phyloP scores from a whole-genome alignment of 2,329 filamentous ascomycete genomes.

The Xylariaceae sp. region DNA sequence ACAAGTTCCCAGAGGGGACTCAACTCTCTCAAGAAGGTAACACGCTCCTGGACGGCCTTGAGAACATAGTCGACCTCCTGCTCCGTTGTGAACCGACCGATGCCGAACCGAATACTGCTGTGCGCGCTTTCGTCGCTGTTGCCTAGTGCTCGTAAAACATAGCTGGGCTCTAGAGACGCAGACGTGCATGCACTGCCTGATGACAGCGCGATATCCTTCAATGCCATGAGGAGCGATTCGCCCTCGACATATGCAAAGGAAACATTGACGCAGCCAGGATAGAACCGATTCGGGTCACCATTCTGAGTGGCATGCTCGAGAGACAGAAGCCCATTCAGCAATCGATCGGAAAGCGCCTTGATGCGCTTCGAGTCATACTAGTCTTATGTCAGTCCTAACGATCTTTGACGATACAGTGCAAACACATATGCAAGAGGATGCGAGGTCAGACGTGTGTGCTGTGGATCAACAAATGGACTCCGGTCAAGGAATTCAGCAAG shows the following conservation, averaged over 20 bases:
- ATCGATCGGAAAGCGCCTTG: conserved; percentile 74
- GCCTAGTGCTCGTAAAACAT: conserved; percentile 88
- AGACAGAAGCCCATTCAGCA: conserved; percentile 76
- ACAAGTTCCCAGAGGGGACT: conserved; percentile 97
- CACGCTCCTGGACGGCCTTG: conserved; percentile 86
- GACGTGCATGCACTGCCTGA: conserved; percentile 97
- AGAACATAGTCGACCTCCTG: conserved; percentile 95
- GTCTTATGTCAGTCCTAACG: conserved; percentile 4
- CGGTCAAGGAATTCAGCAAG: conserved; percentile 77
- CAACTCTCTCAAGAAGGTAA: conserved; percentile 88
- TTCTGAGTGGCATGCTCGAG: conserved; percentile 94
- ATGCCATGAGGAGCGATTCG: conserved; percentile 94
- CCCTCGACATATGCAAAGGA: conserved; percentile 98
- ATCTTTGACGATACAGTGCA: neutral
- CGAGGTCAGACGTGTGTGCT: conserved; percentile 65
- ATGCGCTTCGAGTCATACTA: conserved; percentile 93
- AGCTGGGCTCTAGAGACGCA: conserved; percentile 92
- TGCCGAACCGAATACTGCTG: conserved; percentile 96
- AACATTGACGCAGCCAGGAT: conserved; percentile 96
- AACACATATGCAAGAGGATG: conserved; percentile 12
- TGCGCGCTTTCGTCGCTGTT: conserved; percentile 97
- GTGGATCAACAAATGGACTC: conserved; percentile 57
- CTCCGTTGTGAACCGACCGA: conserved; percentile 94
- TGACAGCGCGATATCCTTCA: conserved; percentile 96
- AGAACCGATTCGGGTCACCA: conserved; percentile 78